Conservation (phyloP, 2,329 filamentous ascomycete species). For the Calycina marina region DNA sequence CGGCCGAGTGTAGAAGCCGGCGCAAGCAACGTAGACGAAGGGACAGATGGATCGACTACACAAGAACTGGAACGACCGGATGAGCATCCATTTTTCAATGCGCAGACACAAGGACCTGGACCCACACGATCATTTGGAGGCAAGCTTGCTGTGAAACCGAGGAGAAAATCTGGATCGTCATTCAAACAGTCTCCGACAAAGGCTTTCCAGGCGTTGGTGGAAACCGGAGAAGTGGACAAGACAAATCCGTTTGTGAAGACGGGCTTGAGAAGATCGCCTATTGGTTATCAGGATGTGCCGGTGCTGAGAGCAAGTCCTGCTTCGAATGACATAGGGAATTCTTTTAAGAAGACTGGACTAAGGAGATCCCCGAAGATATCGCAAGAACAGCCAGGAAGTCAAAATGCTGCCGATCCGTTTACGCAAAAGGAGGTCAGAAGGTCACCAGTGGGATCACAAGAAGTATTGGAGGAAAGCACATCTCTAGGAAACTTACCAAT, state of each 20-base stretch:
- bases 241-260: slow-evolving; percentile 19
- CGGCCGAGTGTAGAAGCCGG: slow-evolving; percentile 1
- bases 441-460: slow-evolving; percentile 6
- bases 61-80: slow-evolving; percentile 7
- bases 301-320: not conserved
- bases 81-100: slow-evolving; percentile 1
- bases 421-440: slow-evolving; percentile 8
- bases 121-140: slow-evolving; percentile 9
- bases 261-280: slow-evolving; percentile 16
- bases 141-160: slow-evolving; percentile 15
- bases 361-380: slow-evolving; percentile 2
- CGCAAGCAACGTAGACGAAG: slow-evolving; percentile 2
- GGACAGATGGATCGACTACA: slow-evolving; percentile 6
- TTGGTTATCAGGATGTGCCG: not conserved
- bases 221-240: slow-evolving; percentile 1
- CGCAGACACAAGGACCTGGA: slow-evolving; percentile 2
- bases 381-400: not conserved
- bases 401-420: slow-evolving; percentile 7
- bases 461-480: no score
- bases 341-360: not conserved
- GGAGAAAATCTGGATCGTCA: slow-evolving; percentile 18
- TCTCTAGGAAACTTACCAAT: no score
- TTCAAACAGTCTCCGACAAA: slow-evolving; percentile 8
- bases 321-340: not conserved
- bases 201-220: slow-evolving; percentile 1